Evolutionary conservation across 768 basidiomycete genomes (phyloP), one percentile per base, ranked within the genome.

Genomic region (Boletus vinaceobasis): DNA sequence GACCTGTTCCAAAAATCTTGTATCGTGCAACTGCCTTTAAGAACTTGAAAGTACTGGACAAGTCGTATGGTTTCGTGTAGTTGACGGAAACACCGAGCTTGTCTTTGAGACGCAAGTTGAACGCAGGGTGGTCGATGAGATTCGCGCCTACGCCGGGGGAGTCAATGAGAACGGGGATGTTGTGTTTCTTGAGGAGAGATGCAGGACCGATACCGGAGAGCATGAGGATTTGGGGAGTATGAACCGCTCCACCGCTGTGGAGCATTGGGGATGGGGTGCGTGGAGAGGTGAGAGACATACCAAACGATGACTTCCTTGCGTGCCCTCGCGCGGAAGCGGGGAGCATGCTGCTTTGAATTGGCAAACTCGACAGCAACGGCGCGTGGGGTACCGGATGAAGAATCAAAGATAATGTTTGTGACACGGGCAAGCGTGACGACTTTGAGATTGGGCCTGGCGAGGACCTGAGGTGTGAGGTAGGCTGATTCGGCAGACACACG

Each of bases 141-240:
- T 91, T 78, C 9, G 79, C 73, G 14, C 92, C 92, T 19, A 94
- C 90, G 11, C 84, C 84, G 0, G 87, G 85, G 2, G 87, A 78
- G 60, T 91, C 82, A 7, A 81, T 64, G 19, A 85, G 71, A 31
- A 84, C 70, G 1, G 80, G 73, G 21, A 94, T 84, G 6, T 70
- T 69, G 52, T 84, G 72, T 36, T 74, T 66, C 11, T 73, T 59
- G 36, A 93, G 75, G 13, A 87, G 76, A 1, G 74, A 73, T 2
- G 77, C 75, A 35, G 89, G 87, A 3, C 91, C 92, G 44, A 94
- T 73, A 11, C 92, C 92, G 17, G 87, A 89, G 17, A 89, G 75
- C 77, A 87, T 78, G 14, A 89, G 75, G 48, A 88, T 79, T 74
- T 87, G 71, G 4, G 86, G 86, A 7, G 84, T 79, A 59, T 88